Evolutionary conservation across 345 rosid species (phyloP).

Genomic region (Noccaea bulbosa): DNA sequence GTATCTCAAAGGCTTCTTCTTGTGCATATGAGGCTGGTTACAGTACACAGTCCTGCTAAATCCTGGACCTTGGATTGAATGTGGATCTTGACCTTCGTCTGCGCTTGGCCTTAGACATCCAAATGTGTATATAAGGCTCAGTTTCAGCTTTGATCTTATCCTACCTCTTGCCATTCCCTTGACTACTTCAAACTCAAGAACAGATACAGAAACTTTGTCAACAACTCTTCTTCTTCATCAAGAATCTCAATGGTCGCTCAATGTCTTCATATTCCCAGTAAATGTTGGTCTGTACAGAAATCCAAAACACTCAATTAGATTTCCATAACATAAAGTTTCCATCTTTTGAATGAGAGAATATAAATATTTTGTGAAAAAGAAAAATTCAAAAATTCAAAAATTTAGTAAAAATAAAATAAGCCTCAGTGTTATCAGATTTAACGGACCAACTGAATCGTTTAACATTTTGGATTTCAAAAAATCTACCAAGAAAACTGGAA

Average conservation of each 20-base stretch:
- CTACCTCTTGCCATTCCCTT: constrained; percentile 73
- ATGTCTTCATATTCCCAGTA: constrained; percentile 6
- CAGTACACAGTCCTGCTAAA: constrained; percentile 73
- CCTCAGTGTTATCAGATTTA: constrained; percentile 15
- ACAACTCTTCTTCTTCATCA: constrained; percentile 33
- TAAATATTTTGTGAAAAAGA: background rate
- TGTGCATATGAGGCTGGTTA: constrained; percentile 77
- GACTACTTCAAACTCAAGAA: constrained; percentile 8
- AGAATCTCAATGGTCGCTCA: constrained; percentile 14
- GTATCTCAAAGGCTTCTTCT: constrained; percentile 68
- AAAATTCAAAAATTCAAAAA: background rate
- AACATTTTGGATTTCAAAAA: constrained; percentile 24
- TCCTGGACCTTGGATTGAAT: constrained; percentile 69
- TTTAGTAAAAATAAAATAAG: background rate
- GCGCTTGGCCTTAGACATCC: constrained; percentile 67
- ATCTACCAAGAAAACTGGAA: constrained; percentile 18
- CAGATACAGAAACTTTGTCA: constrained; percentile 21
- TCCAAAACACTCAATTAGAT: constrained; percentile 21
- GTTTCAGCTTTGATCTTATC: constrained; percentile 63
- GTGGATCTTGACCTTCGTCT: constrained; percentile 54
- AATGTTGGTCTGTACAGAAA: constrained; percentile 21
- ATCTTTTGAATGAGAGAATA: background rate
- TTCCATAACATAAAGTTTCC: constrained; percentile 1
- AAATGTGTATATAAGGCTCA: constrained; percentile 79
- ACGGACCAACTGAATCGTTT: constrained; percentile 8